Base-by-base conservation (phyloP, 495 filamentous ascomycete genomes). In the Penicillium chermesinum region DNA sequence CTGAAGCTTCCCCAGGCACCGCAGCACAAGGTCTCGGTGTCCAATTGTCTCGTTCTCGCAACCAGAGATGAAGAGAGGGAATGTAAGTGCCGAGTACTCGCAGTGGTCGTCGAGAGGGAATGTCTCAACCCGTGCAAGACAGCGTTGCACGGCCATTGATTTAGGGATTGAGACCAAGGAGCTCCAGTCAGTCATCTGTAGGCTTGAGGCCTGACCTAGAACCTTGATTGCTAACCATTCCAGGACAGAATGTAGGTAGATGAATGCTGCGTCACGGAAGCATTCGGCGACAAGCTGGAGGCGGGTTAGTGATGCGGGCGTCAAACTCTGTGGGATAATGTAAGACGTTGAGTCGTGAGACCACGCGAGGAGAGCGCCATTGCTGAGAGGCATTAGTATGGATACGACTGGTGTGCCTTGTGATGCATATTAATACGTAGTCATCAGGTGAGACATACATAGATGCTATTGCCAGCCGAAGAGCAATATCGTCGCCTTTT, bases 1-100 rank as follows among this genome's bases (percentile, higher is more conserved):
- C 22, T 71, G 65, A 10, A 74, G 20, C 7, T 57, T 69, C 1
- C 43, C 46, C 21, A 74, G 34, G 1, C 60, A 67, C 12, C 48
- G 36, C 1, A 66, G 32, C 1, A 74, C 55, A 14, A 68, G 33
- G 7, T 57, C 53, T 25, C 65, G 51, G 27, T 71, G 61, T 2
- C 34, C 53, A 1, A 47, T 6, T 4, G 39, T 43, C 9, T 64
- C 53, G 30, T 54, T 68, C 20, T 72, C 71, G 20, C 66, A 67
- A 3, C 71, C 71, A 0, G 61, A 57, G 2, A 74, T 72, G 39
- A 72, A 71, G 0, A 74, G 52, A 15, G 71, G 71, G 42, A 72
- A 74, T 2, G 69, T 71, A 3, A 74, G 63, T 2, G 69, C 71
- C 0, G 71, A 74, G 39, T 64, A 72, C 38, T 74, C 71, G 54